Percentiles rank a stretch among this genome's conserved stretches.
Conservation (phyloP, 148 eudicot species). For the Selenicereus undatus region DNA sequence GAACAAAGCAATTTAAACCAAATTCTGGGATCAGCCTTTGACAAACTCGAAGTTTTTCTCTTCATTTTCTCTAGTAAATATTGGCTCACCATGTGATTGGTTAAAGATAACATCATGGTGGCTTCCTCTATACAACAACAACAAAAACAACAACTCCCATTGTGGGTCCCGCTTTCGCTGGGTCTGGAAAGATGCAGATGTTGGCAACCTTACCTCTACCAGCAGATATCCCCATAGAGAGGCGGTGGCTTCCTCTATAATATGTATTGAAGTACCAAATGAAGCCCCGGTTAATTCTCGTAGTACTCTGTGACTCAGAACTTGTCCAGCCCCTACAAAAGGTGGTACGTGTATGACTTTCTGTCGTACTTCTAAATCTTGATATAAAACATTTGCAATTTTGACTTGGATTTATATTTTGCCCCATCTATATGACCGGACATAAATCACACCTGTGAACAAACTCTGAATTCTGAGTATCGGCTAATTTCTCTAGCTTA, state of each 20-base stretch:
- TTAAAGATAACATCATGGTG: neutral
- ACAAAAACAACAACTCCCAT: no score
- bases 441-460: neutral
- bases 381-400: neutral
- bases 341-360: neutral
- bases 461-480: no score
- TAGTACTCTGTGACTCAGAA: neutral
- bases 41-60: no score
- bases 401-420: neutral
- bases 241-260: no score
- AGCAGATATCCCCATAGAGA: no score
- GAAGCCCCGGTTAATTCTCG: neutral
- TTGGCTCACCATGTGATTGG: neutral
- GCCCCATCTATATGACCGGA: neutral
- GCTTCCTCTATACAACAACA: no score
- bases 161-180: no score
- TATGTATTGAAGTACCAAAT: no score
- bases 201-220: no score
- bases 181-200: no score
- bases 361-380: neutral
- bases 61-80: no score
- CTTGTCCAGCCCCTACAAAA: neutral
- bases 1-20: neutral
- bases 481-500: neutral
- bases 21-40: no score